Conservation (phyloP, 805 yeast genomes). For the Candida dajiaensis region DNA sequence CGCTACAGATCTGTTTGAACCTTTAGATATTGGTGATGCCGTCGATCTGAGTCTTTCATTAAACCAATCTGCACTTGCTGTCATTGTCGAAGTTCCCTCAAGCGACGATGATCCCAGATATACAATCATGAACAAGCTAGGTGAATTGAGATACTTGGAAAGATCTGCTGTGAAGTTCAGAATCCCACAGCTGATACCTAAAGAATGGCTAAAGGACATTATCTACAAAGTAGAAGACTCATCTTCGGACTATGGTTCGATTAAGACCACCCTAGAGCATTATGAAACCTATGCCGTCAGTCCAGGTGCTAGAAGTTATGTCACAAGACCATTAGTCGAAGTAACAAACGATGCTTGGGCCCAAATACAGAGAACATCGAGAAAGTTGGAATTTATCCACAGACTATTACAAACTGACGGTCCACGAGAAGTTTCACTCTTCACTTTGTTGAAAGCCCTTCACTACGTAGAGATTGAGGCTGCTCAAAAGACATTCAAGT, state of each 20-base stretch:
- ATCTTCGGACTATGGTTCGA: conserved; percentile 21
- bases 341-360: conserved; percentile 37
- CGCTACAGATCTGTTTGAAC: conserved; percentile 12
- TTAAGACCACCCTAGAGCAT: conserved; percentile 26
- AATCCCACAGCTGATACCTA: conserved; percentile 48
- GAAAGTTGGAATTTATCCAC: conserved; percentile 42
- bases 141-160: conserved; percentile 46
- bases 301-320: conserved; percentile 25
- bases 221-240: conserved; percentile 15
- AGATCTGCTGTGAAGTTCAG: conserved; percentile 41
- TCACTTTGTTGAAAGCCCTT: conserved; percentile 32
- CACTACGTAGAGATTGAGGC: conserved; percentile 26
- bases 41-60: conserved; percentile 43
- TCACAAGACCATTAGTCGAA: conserved; percentile 30
- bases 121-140: conserved; percentile 50
- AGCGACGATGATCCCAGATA: conserved; percentile 46
- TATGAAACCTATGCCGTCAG: conserved; percentile 28
- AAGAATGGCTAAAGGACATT: conserved; percentile 26
- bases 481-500: conserved; percentile 14
- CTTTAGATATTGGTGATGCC: conserved; percentile 48
- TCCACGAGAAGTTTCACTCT: conserved; percentile 35
- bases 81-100: conserved; percentile 50
- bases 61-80: conserved; percentile 41
- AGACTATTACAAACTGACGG: conserved; percentile 35
- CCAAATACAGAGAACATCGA: conserved; percentile 31